These are phyloP conservation scores for Fonsecaea monophora DNA, from an alignment of 2,329 filamentous ascomycete genomes.

Conservation along the genomic window DNA sequence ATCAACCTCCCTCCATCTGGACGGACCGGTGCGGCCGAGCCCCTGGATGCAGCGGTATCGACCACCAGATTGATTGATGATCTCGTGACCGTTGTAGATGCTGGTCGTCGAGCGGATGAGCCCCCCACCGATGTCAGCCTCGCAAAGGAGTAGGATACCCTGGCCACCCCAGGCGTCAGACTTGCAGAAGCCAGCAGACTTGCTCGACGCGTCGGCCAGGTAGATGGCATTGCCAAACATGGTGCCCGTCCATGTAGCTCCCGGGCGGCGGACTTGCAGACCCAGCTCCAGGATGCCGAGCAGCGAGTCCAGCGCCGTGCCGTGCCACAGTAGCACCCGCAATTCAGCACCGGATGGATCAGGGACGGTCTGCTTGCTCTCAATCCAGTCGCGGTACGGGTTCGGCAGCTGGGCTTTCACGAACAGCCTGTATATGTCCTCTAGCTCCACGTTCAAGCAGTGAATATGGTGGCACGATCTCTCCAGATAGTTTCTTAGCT, in stretches of 20 bases:
- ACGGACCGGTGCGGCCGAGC: background rate
- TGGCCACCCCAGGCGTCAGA: background rate
- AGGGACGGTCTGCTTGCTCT: background rate
- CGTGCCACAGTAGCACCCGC: conserved; percentile 14
- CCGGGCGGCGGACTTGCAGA: conserved; percentile 10
- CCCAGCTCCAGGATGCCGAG: conserved; percentile 15
- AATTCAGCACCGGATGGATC: background rate
- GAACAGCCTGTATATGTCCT: conserved; percentile 16
- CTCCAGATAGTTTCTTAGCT: conserved; percentile 11
- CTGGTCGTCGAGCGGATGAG: conserved; percentile 8
- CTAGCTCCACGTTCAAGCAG: conserved; percentile 8
- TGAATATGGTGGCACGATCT: conserved; percentile 9
- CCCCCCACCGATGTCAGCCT: conserved; percentile 1
- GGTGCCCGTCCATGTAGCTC: conserved; percentile 14
- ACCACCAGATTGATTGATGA: conserved; percentile 7
- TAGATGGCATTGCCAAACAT: conserved; percentile 21
- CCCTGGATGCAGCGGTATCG: conserved; percentile 15
- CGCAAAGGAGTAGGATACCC: conserved; percentile 6
- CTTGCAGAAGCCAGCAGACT: conserved; percentile 15
- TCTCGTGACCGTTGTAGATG: conserved; percentile 15
- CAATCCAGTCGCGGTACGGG: conserved; percentile 12
- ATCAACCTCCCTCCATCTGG: conserved; percentile 3
- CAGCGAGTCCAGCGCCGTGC: conserved; percentile 14
- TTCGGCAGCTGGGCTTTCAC: conserved; percentile 11
- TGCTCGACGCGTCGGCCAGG: conserved; percentile 17